Evolutionary conservation across 2,329 filamentous ascomycete genomes (phyloP).

Genomic region (Leptographium procerum): DNA sequence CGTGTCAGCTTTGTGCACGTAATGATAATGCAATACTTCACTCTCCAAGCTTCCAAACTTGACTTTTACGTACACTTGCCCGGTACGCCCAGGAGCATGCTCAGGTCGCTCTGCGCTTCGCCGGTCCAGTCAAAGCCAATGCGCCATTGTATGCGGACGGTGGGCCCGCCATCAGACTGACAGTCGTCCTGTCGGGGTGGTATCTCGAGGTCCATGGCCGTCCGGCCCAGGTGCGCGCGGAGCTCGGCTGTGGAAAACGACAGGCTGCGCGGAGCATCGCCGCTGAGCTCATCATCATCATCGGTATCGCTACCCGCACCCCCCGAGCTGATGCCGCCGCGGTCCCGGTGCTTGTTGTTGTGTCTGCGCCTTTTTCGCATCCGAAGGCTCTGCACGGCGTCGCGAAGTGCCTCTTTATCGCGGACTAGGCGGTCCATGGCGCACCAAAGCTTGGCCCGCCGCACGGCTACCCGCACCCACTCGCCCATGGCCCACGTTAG

Average conservation of each 20-base stretch:
- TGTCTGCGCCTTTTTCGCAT: slow-evolving; percentile 13
- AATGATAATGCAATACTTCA: background rate
- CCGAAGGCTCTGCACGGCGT: slow-evolving; percentile 17
- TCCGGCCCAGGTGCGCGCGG: slow-evolving; percentile 41
- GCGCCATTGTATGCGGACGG: slow-evolving; percentile 47
- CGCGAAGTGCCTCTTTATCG: slow-evolving; percentile 20
- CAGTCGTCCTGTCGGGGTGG: slow-evolving; percentile 12
- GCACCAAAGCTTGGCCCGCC: slow-evolving; percentile 53
- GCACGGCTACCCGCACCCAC: slow-evolving; percentile 51
- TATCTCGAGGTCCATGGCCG: slow-evolving; percentile 38
- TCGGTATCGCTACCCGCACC: slow-evolving; percentile 12
- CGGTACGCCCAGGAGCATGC: slow-evolving; percentile 44
- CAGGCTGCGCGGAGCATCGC: slow-evolving; percentile 13
- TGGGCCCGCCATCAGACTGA: slow-evolving; percentile 17
- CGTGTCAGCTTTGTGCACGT: background rate
- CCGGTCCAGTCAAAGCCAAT: slow-evolving; percentile 63
- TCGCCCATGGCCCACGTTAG: slow-evolving; percentile 57
- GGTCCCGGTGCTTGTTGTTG: slow-evolving; percentile 9
- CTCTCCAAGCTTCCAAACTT: background rate
- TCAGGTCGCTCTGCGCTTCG: slow-evolving; percentile 50
- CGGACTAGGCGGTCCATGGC: slow-evolving; percentile 37
- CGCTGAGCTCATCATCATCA: slow-evolving; percentile 8
- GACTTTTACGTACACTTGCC: slow-evolving; percentile 51
- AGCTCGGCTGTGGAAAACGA: slow-evolving; percentile 32
- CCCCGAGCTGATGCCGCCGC: background rate